Base-by-base conservation (phyloP, 106 monocot species). In the Platanthera guangdongensis region DNA sequence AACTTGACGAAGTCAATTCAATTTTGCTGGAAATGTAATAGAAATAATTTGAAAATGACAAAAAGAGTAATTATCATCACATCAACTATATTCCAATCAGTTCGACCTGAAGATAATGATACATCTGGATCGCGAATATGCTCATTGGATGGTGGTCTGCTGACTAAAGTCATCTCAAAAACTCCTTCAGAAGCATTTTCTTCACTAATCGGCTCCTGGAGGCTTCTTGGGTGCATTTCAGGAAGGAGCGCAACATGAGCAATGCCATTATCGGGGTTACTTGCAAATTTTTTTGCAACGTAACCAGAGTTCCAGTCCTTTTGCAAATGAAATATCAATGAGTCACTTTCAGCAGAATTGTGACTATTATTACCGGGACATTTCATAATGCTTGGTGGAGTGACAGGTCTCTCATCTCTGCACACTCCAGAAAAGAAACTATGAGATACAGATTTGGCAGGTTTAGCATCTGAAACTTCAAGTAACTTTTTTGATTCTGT, bases 61-160 rank as follows among this genome's bases (percentile, higher is more conserved):
- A 54, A 39, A 60, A 52, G 59, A 32, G 52, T 73, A 79, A n/a
- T 47, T 14, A 68, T 76, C 78, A 82, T 72, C 54, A 71, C 47
- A 57, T 15, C 51, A 77, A 32, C 48, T 57, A 51, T 48, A 19
- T 9, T 77, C 13, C 39, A 25, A 45, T 59, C 16, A 75, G 59
- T 47, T n/a, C 70, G 68, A 13, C 45, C 59, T 69, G 22, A n/a
- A 72, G 51, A 52, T 51, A 65, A 16, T 77, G 75, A 76, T 72
- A 65, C 78, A 28, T 86, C 82, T 60, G 82, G 62, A 72, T 7
- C 57, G 16, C 15, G 48, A 28, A 49, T 76, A 50, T 84, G 67
- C 46, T 84, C 64, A 28, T 81, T 80, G 57, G 81, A 74, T 9
- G 95, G 95, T 3, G 95, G 88, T 46, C 82, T 90, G 71, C 57